A percentile compares a stretch with the other conserved stretches of the same genome.
Evolutionary conservation across 768 basidiomycete species (phyloP).

Genomic region (Myochromella boudieri): DNA sequence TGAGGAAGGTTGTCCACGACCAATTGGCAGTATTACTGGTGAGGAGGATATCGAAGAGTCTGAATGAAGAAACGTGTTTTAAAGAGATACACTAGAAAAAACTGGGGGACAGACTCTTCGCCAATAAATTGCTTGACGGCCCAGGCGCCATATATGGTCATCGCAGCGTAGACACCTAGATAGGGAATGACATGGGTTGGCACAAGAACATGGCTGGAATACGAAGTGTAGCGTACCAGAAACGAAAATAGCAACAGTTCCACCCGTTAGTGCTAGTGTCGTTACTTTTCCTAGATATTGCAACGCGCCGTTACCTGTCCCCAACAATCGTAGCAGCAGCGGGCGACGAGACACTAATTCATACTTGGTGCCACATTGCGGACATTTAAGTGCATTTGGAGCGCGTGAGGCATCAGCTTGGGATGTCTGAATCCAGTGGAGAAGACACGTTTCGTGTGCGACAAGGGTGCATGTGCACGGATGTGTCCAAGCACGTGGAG

Average conservation of each 20-base stretch:
- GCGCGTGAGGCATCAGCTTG: slow-evolving; percentile 55
- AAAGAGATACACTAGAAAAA: background rate
- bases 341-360: slow-evolving; percentile 69
- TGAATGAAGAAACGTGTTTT: slow-evolving; percentile 18
- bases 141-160: slow-evolving; percentile 71
- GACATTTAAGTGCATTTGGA: slow-evolving; percentile 74
- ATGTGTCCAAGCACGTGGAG: slow-evolving; percentile 68
- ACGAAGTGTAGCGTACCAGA: slow-evolving; percentile 47
- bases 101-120: slow-evolving; percentile 45
- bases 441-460: slow-evolving; percentile 77
- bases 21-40: slow-evolving; percentile 71
- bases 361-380: slow-evolving; percentile 70
- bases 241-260: slow-evolving; percentile 53
- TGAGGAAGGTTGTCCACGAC: slow-evolving; percentile 75
- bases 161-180: slow-evolving; percentile 42
- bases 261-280: slow-evolving; percentile 48
- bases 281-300: slow-evolving; percentile 52
- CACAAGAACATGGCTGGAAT: background rate
- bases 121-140: slow-evolving; percentile 72
- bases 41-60: slow-evolving; percentile 64
- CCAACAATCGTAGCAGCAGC: slow-evolving; percentile 44
- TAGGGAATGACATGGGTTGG: background rate
- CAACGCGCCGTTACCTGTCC: slow-evolving; percentile 48
- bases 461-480: slow-evolving; percentile 80
- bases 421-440: slow-evolving; percentile 76